Conservation (phyloP, 75 land plant species). For the Selaginella moellendorffii region DNA sequence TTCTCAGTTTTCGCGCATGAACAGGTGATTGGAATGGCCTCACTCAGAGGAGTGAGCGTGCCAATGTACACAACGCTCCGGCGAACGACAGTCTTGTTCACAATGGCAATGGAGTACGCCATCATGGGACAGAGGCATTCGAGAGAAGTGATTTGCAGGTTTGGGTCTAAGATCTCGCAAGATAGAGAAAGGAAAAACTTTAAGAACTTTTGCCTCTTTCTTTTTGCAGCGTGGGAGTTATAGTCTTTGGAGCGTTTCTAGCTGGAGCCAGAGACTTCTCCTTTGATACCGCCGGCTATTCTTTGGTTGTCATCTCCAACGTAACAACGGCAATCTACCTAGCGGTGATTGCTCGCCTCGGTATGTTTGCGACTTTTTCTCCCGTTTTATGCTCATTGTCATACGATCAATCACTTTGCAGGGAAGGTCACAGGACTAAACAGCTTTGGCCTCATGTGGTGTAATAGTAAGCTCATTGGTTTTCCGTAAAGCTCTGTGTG, state of each 20-base stretch:
- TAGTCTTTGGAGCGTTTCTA: neutral
- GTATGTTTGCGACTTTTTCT: too few species aligned
- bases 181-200: too few species aligned
- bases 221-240: neutral
- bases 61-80: slow-evolving; percentile 9
- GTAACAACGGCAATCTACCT: slow-evolving; percentile 4
- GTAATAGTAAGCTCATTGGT: neutral
- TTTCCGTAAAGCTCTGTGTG: neutral
- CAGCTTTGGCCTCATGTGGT: slow-evolving; percentile 5
- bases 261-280: slow-evolving; percentile 7
- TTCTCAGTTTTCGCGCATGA: slow-evolving; percentile 8
- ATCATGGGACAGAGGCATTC: slow-evolving; percentile 10
- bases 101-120: slow-evolving; percentile 7
- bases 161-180: too few species aligned
- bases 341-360: slow-evolving; percentile 14
- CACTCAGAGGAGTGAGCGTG: slow-evolving; percentile 7
- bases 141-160: slow-evolving; percentile 26
- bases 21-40: slow-evolving; percentile 33
- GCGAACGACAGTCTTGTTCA: slow-evolving; percentile 2
- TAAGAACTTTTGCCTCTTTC: too few species aligned
- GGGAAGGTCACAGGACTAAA: slow-evolving; percentile 4
- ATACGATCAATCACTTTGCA: slow-evolving; percentile 14
- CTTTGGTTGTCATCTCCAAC: slow-evolving; percentile 1
- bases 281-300: slow-evolving; percentile 7
- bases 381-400: neutral